phyloP scores from a whole-genome alignment of 441 rosid species.

The Dalechampia spathulata region DNA sequence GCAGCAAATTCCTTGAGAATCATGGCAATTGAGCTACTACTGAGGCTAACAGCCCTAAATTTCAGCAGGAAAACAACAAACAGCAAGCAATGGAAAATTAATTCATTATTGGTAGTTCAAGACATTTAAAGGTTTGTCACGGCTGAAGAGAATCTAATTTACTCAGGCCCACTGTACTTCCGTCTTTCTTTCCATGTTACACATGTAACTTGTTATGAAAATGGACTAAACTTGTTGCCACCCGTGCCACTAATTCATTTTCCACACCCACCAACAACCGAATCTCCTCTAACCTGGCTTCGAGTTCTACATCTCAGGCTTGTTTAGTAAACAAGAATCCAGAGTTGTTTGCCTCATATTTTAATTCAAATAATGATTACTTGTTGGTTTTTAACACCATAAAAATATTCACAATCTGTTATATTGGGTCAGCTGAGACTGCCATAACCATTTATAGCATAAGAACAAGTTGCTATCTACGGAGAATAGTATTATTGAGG shows the following conservation, averaged over 20 bases:
- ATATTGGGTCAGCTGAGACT: not conserved
- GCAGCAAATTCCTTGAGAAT: not conserved
- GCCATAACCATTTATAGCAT: not conserved
- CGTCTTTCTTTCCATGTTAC: not conserved
- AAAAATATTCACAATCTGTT: not conserved
- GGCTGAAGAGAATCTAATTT: slow-evolving; percentile 4
- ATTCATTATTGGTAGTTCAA: slow-evolving; percentile 4
- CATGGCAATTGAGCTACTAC: slow-evolving; percentile 5
- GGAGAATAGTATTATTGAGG: not conserved
- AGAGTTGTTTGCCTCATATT: too few species aligned
- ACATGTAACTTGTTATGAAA: not conserved
- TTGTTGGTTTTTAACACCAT: too few species aligned
- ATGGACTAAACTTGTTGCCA: not conserved
- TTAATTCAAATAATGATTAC: too few species aligned
- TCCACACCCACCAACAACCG: not conserved
- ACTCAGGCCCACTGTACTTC: slow-evolving; percentile 5
- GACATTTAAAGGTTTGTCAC: not conserved
- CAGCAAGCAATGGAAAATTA: not conserved
- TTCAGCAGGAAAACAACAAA: not conserved
- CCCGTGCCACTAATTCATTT: not conserved
- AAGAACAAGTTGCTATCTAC: not conserved
- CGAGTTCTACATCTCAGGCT: too few species aligned
- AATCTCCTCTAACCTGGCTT: not conserved
- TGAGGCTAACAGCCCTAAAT: too few species aligned
- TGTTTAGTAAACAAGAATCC: too few species aligned